A percentile compares a stretch with the other conserved stretches of the same genome.
Conservation (phyloP, 2,329 filamentous ascomycete genomes). For the Neopestalotiopsis clavispora region DNA sequence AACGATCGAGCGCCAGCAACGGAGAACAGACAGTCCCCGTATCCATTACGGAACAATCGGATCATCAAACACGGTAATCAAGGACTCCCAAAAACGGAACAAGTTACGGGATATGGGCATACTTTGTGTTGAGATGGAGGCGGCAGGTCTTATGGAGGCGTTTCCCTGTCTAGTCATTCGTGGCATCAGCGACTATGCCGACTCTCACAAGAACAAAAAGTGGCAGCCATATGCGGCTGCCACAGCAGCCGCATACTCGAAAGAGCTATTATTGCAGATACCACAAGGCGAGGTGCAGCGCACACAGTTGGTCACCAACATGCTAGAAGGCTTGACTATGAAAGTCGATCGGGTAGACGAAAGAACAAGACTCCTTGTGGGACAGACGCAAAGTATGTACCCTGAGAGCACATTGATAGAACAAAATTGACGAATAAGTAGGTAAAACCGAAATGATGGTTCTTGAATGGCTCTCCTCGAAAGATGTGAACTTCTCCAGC, state of each 20-base stretch:
- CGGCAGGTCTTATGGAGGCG: slow-evolving; percentile 26
- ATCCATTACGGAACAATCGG: slow-evolving; percentile 17
- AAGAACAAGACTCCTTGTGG: background rate
- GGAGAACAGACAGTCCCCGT: background rate
- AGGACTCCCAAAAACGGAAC: slow-evolving; percentile 25
- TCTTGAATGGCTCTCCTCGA: background rate
- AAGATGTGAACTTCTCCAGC: background rate
- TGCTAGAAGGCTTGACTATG: background rate
- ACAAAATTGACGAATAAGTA: background rate
- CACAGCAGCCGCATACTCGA: slow-evolving; percentile 24
- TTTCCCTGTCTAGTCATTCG: slow-evolving; percentile 32
- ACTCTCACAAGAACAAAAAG: slow-evolving; percentile 30
- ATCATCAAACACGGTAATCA: slow-evolving; percentile 24
- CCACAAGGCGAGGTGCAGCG: background rate
- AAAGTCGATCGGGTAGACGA: background rate
- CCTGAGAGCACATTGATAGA: background rate
- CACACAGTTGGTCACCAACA: background rate
- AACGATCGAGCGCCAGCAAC: background rate
- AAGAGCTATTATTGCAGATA: slow-evolving; percentile 18
- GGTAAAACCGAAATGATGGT: background rate
- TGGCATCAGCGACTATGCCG: slow-evolving; percentile 33
- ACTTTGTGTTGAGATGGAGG: slow-evolving; percentile 28
- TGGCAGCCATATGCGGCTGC: slow-evolving; percentile 29
- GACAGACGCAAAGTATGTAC: background rate
- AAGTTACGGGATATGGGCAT: slow-evolving; percentile 18